Evolutionary conservation across 2,329 filamentous ascomycete genomes (phyloP).

Genomic region (Colletotrichum cuscutae): DNA sequence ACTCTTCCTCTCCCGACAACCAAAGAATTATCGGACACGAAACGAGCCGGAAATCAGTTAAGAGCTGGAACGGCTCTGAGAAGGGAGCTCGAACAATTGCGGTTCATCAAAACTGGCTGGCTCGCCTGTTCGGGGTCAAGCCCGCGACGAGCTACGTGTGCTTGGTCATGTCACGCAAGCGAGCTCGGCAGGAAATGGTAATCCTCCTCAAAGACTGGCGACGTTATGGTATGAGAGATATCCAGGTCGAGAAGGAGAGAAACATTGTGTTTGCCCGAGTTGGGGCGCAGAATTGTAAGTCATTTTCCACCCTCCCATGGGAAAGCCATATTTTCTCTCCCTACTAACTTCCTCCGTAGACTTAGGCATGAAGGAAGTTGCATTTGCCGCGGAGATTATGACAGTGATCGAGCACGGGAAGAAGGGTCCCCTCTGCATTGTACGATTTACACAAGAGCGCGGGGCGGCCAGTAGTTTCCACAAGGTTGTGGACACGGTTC

Average conservation of each 20-base stretch:
- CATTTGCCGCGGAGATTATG: constrained; percentile 88
- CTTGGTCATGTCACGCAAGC: constrained; percentile 74
- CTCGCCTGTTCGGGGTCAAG: constrained; percentile 89
- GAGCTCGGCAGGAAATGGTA: constrained; percentile 80
- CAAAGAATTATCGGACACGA: constrained; percentile 36
- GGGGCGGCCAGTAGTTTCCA: constrained; percentile 94
- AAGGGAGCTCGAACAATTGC: constrained; percentile 65
- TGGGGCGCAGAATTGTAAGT: constrained; percentile 80
- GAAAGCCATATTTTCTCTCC: background rate
- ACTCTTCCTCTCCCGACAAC: constrained; percentile 41
- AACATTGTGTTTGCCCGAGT: constrained; percentile 85
- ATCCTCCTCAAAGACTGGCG: constrained; percentile 83
- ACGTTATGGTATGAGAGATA: constrained; percentile 81
- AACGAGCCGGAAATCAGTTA: constrained; percentile 35
- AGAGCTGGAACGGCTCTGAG: constrained; percentile 47
- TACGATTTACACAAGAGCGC: constrained; percentile 87
- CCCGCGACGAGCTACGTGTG: constrained; percentile 81
- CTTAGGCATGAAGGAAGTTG: constrained; percentile 85
- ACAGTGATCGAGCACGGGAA: constrained; percentile 88
- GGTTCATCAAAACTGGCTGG: constrained; percentile 85
- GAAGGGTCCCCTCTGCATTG: constrained; percentile 79
- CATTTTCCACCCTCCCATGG: no score
- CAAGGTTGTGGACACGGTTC: constrained; percentile 81
- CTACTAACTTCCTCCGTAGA: constrained; percentile 57
- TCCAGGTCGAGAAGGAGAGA: constrained; percentile 81